Evolutionary conservation across 1,139 yeast genomes (phyloP).

Genomic region (Yamadazyma pseudoaaseri): DNA sequence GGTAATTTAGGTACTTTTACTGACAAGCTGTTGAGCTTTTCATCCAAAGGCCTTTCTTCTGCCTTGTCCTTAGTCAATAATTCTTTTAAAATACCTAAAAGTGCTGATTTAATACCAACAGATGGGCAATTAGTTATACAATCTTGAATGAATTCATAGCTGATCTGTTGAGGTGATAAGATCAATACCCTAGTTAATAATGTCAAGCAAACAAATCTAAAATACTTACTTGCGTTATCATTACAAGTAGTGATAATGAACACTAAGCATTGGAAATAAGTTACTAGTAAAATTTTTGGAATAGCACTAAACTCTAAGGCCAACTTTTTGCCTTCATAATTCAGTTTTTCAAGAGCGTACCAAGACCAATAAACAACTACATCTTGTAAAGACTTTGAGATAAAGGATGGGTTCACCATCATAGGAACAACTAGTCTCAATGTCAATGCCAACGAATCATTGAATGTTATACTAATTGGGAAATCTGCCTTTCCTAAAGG

Average conservation of each 20-base stretch:
- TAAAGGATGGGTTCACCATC: constrained; percentile 29
- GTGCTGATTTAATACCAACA: constrained; percentile 54
- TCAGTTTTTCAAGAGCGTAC: constrained; percentile 32
- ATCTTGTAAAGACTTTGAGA: constrained; percentile 27
- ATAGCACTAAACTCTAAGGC: constrained; percentile 32
- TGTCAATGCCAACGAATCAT: constrained; percentile 34
- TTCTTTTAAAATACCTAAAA: constrained; percentile 68
- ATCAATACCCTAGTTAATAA: constrained; percentile 57
- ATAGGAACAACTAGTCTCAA: constrained; percentile 37
- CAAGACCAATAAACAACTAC: constrained; percentile 39
- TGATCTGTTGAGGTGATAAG: constrained; percentile 51
- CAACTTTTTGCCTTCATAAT: constrained; percentile 16
- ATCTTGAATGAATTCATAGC: constrained; percentile 64
- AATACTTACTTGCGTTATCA: constrained; percentile 11
- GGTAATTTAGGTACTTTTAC: constrained; percentile 20
- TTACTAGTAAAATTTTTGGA: constrained; percentile 29
- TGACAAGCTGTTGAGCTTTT: constrained; percentile 10
- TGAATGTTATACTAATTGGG: constrained; percentile 21
- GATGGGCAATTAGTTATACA: constrained; percentile 70
- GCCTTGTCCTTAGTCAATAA: constrained; percentile 35
- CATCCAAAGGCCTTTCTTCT: constrained; percentile 2
- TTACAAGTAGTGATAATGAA: constrained; percentile 20
- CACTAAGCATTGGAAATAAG: constrained; percentile 36
- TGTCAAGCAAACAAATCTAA: constrained; percentile 39
- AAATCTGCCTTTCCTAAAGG: constrained; percentile 8